Percentiles rank a stretch among this genome's conserved stretches.
These are phyloP conservation scores for Zarea fungicola DNA, from an alignment of 2,329 filamentous ascomycete species.

Conservation along the genomic window DNA sequence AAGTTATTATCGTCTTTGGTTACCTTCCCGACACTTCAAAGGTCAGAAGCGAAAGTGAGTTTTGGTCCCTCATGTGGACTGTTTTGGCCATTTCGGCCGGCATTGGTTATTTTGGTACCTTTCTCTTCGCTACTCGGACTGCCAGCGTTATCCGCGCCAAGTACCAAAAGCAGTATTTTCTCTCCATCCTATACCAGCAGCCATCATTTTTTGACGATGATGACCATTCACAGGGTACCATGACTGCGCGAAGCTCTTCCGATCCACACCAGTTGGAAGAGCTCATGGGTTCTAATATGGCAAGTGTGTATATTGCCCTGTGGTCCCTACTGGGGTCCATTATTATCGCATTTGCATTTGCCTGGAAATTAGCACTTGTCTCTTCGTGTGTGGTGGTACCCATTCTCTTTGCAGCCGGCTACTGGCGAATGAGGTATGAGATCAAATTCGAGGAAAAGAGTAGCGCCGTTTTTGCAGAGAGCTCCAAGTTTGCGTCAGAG, in stretches of 20 bases:
- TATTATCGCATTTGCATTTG: constrained; percentile 63
- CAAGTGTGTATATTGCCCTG: constrained; percentile 55
- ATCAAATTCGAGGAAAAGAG: constrained; percentile 66
- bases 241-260: constrained; percentile 50
- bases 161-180: constrained; percentile 57
- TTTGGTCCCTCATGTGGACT: constrained; percentile 64
- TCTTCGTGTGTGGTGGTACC: constrained; percentile 56
- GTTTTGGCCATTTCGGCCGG: constrained; percentile 50
- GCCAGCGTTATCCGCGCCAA: constrained; percentile 45
- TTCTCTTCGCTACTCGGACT: constrained; percentile 37
- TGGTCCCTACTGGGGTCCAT: constrained; percentile 62
- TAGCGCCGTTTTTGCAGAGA: constrained; percentile 61
- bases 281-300: constrained; percentile 61
- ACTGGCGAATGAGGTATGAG: constrained; percentile 52
- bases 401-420: constrained; percentile 42
- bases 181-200: constrained; percentile 53
- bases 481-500: constrained; percentile 70
- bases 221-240: constrained; percentile 54
- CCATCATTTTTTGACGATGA: constrained; percentile 57
- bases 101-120: constrained; percentile 43
- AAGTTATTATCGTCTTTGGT: constrained; percentile 48
- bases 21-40: constrained; percentile 23
- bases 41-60: constrained; percentile 41
- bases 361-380: constrained; percentile 72
- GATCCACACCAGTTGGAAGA: constrained; percentile 59